phyloP scores from a whole-genome alignment of 768 basidiomycete species.

The Mycena latifolia region DNA sequence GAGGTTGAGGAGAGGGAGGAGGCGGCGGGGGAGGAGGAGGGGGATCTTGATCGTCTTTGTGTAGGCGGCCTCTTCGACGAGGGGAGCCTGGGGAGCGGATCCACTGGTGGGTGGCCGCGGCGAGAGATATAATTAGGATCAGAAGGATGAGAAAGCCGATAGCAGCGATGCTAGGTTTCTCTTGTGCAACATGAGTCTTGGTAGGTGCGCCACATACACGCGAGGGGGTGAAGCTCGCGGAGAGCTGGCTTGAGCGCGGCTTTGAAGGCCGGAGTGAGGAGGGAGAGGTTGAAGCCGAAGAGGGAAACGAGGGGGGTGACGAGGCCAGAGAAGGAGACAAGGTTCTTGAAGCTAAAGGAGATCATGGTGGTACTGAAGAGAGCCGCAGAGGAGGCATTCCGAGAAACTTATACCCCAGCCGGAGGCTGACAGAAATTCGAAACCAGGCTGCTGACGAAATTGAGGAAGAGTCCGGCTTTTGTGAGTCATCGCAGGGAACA shows the following conservation, averaged over 20 bases:
- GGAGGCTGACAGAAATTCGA: too few relatives aligned
- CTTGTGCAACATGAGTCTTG: too few relatives aligned
- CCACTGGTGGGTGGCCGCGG: too few relatives aligned
- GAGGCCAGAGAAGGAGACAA: background rate
- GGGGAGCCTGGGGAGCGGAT: too few relatives aligned
- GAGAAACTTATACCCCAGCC: too few relatives aligned
- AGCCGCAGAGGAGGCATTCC: background rate
- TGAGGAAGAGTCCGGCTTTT: too few relatives aligned
- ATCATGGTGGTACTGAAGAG: background rate
- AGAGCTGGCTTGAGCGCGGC: too few relatives aligned
- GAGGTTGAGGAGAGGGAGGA: background rate
- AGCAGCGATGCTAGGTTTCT: too few relatives aligned
- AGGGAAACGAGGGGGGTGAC: background rate
- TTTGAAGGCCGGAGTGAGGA: background rate
- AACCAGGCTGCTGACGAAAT: constrained; percentile 3
- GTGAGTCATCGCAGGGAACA: too few relatives aligned
- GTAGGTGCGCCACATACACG: background rate
- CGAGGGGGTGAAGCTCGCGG: constrained; percentile 5
- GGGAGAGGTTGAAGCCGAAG: background rate
- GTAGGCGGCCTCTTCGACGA: background rate
- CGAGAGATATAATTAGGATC: too few relatives aligned
- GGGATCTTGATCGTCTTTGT: background rate
- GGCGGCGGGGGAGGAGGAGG: constrained; percentile 1
- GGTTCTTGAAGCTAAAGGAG: background rate
- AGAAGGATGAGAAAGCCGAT: too few relatives aligned